These are phyloP conservation scores for Erigeron canadensis DNA, from an alignment of 129 eudicot species.

Conservation along the genomic window DNA sequence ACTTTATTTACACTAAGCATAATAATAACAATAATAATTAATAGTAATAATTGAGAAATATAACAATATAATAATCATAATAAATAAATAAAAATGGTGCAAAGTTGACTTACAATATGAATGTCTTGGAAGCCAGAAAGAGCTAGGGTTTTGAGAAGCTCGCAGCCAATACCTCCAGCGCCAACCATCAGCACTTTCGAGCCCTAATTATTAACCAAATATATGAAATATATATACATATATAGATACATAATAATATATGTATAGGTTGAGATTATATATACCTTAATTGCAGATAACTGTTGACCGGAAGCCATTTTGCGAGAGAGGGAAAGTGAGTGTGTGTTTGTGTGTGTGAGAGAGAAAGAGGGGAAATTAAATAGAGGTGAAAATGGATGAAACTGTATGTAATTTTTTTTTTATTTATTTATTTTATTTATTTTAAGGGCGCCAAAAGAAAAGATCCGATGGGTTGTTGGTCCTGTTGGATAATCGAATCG, in stretches of 20 bases:
- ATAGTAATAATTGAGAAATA: background rate
- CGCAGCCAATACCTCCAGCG: slow-evolving; percentile 98
- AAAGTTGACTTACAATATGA: slow-evolving; percentile 64
- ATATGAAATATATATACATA: background rate
- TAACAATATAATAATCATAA: background rate
- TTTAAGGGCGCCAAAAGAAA: too few relatives aligned
- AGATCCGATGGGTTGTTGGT: too few relatives aligned
- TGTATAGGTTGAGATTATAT: background rate
- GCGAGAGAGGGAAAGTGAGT: background rate
- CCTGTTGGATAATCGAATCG: too few relatives aligned
- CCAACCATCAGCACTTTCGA: slow-evolving; percentile 96
- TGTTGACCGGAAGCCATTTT: slow-evolving; percentile 58
- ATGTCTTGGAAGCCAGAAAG: slow-evolving; percentile 86
- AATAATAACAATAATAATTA: too few relatives aligned
- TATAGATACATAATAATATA: background rate
- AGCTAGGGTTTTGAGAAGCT: slow-evolving; percentile 95
- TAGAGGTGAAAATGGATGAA: slow-evolving; percentile 6
- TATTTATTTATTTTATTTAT: too few relatives aligned
- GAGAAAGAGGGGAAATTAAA: slow-evolving; percentile 14
- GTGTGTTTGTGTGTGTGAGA: slow-evolving; percentile 5
- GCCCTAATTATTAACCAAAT: slow-evolving; percentile 37
- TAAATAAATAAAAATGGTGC: background rate
- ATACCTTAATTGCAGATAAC: slow-evolving; percentile 62
- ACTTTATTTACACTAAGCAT: background rate
- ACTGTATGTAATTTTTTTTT: background rate